Base-by-base conservation (phyloP, 306 rosid genomes). In the barrel medic (Medicago truncatula) region DNA sequence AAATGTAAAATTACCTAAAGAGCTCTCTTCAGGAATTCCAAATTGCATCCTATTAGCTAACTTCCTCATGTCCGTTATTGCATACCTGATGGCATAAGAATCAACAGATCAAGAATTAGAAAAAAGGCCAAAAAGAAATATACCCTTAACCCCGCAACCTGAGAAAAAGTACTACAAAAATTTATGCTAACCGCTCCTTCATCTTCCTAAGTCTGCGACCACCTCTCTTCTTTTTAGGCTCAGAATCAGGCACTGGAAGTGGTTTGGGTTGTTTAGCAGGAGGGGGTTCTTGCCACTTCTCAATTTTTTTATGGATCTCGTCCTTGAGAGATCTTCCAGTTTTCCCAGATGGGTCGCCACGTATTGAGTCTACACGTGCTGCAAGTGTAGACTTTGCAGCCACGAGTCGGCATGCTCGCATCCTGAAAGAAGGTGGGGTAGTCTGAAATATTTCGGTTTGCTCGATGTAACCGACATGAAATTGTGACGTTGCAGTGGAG, bases 251-350 rank as follows among this genome's bases (percentile, higher is more conserved):
- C 60, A 95, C 98, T 0, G 97, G 98, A 75, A 95, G 96, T 57
- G 98, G 97, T 74, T 86, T 95, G 21, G 97, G 96, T 85, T 90
- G 96, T 84, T 95, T 95, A 41, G 97, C 97, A 14, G 98, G 98
- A 46, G 98, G 98, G 36, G 97, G 98, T 81, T 95, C 99, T 75
- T 95, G 99, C 97, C 97, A 92, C 82, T 90, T 95, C 87, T 95
- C 99, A 84, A 95, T 95, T 78, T 95, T 95, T 81, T 92, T 95
- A 75, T 71, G 87, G 78, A 90, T 81, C 82, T 90, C 97, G 10
- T 89, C 96, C 77, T 84, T 85, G 34, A 92, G 84, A 17, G 54
- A 49, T 81, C 90, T 89, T 25, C 99, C 99, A 16, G 83, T 82
- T 7, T 64, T 87, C 60, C 97, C 97, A 17, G 99, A 89, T 63